phyloP scores from a whole-genome alignment of 306 rosid species.

The Prunus fruticosa region DNA sequence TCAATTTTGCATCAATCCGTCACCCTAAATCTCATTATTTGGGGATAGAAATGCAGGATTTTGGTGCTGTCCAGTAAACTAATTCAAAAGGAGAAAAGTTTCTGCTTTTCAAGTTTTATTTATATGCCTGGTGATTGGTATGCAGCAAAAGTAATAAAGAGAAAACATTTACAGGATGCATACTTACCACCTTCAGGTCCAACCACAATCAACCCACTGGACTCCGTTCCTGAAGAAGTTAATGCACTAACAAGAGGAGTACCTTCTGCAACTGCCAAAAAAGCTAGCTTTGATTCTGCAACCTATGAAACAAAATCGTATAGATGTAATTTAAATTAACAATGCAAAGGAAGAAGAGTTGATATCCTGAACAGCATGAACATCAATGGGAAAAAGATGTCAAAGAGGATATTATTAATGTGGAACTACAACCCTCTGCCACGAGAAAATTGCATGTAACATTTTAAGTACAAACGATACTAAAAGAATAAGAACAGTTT shows the following conservation, averaged over 20 bases:
- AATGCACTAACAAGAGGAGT: conserved; percentile 63
- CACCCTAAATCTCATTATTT: not conserved
- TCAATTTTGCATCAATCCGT: not conserved
- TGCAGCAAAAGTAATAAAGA: not conserved
- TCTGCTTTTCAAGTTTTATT: not conserved
- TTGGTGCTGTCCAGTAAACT: not conserved
- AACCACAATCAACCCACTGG: conserved; percentile 62
- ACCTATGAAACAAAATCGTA: conserved; percentile 39
- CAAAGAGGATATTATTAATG: not conserved
- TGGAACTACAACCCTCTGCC: not conserved
- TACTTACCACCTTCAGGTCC: conserved; percentile 96
- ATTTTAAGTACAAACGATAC: no score
- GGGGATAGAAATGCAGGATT: not conserved
- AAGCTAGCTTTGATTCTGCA: conserved; percentile 60
- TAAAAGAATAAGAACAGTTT: not conserved
- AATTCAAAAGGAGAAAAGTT: not conserved
- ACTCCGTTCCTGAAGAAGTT: conserved; percentile 38
- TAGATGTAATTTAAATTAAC: not conserved
- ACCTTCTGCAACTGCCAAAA: conserved; percentile 78
- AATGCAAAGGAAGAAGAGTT: not conserved
- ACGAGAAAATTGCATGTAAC: not conserved
- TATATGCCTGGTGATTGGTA: not conserved
- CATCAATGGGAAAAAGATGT: not conserved
- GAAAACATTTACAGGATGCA: not conserved
- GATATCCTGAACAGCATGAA: not conserved